Conservation (phyloP, 768 basidiomycete species). For the Hygrophorus russula region DNA sequence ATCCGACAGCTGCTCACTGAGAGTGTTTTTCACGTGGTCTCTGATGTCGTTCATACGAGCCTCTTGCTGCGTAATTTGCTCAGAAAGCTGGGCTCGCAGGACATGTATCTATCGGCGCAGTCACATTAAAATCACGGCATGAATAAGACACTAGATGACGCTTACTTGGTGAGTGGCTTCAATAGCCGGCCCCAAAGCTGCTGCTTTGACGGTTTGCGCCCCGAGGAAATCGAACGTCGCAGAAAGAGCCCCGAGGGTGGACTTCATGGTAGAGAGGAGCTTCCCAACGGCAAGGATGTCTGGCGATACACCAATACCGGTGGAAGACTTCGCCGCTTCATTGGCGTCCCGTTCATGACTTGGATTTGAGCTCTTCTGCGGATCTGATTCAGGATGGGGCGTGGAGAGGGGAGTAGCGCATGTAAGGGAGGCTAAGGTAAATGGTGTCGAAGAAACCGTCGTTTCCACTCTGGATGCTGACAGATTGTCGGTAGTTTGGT, state of each 20-base stretch:
- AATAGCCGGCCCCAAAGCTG: slow-evolving; percentile 31
- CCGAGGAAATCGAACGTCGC: slow-evolving; percentile 33
- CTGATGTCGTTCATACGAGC: slow-evolving; percentile 24
- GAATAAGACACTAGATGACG: background rate
- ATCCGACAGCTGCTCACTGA: slow-evolving; percentile 31
- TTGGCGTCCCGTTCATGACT: too few relatives aligned
- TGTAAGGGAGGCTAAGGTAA: background rate
- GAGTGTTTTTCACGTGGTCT: slow-evolving; percentile 21
- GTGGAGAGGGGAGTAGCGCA: background rate
- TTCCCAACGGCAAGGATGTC: slow-evolving; percentile 32
- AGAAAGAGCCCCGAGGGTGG: slow-evolving; percentile 27
- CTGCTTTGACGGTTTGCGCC: slow-evolving; percentile 32
- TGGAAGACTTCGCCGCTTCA: slow-evolving; percentile 5
- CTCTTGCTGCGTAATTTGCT: slow-evolving; percentile 28
- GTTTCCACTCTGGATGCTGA: too few relatives aligned
- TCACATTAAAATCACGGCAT: slow-evolving; percentile 6
- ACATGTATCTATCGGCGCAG: background rate
- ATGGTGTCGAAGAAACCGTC: too few relatives aligned
- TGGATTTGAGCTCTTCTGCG: too few relatives aligned
- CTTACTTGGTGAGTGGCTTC: slow-evolving; percentile 33
- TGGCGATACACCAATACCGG: slow-evolving; percentile 17
- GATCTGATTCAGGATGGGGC: background rate
- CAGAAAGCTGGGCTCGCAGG: slow-evolving; percentile 22
- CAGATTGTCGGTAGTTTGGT: too few relatives aligned
- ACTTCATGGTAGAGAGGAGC: slow-evolving; percentile 35